Percentiles rank a stretch among this genome's conserved stretches.
Evolutionary conservation across 2,329 filamentous ascomycete genomes (phyloP).

Genomic region (Alternaria angustiovoidea): DNA sequence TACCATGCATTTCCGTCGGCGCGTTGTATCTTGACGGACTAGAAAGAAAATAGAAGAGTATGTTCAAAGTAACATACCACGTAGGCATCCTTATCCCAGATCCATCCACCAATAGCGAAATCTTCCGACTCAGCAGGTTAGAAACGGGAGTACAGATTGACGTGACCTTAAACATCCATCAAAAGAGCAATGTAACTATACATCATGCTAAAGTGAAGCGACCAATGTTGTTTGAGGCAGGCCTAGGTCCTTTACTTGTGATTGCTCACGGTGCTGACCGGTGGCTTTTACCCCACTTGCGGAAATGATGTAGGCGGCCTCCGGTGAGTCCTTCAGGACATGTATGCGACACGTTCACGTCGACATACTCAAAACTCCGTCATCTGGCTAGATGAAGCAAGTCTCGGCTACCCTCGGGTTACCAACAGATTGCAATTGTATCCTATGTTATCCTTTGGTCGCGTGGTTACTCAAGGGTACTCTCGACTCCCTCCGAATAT

Average conservation of each 20-base stretch:
- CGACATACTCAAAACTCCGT: background rate
- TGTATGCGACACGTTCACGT: background rate
- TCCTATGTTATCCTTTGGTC: conserved; percentile 1
- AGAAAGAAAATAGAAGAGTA: background rate
- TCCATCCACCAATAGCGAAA: background rate
- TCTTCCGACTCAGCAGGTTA: background rate
- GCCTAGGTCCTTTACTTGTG: background rate
- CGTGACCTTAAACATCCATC: background rate
- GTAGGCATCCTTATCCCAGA: background rate
- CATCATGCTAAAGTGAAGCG: background rate
- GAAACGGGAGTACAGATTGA: background rate
- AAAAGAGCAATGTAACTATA: background rate
- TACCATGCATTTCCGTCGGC: background rate
- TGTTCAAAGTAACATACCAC: background rate
- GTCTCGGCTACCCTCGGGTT: conserved; percentile 1
- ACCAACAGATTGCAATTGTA: background rate
- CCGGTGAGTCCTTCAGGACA: conserved; percentile 1
- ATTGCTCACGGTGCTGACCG: background rate
- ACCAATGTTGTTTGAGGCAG: background rate
- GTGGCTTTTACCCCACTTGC: conserved; percentile 3
- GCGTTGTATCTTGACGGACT: background rate
- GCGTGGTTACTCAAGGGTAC: conserved; percentile 7
- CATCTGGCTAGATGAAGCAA: background rate
- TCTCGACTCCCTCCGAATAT: background rate
- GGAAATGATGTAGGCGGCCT: background rate